phyloP scores from a whole-genome alignment of 208 protist genomes.

The Trypanosoma grayi region DNA sequence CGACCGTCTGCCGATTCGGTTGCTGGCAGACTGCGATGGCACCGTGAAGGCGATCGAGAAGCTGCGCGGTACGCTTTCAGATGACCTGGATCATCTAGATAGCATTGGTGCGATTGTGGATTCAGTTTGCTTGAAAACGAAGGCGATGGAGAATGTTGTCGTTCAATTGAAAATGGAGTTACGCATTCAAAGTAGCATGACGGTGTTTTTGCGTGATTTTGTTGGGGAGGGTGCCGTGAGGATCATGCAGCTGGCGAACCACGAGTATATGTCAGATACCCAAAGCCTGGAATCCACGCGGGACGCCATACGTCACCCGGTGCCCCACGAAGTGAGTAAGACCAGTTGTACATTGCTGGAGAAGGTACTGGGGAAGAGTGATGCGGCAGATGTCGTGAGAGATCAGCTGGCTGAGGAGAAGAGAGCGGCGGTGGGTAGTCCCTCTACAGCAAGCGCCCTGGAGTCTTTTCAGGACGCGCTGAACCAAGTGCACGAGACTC shows the following conservation, averaged over 20 bases:
- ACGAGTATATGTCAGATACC: neutral
- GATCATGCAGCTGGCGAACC: neutral
- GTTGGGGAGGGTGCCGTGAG: neutral
- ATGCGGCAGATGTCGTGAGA: neutral
- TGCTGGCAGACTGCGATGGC: slow-evolving; percentile 1
- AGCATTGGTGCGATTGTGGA: neutral
- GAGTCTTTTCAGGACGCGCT: slow-evolving; percentile 2
- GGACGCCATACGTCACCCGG: neutral
- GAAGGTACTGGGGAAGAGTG: neutral
- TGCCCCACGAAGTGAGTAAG: neutral
- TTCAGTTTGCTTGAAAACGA: neutral
- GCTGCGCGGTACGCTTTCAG: neutral
- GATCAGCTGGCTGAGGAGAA: neutral
- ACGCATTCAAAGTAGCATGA: too few relatives aligned
- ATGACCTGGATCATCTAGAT: neutral
- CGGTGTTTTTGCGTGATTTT: slow-evolving; percentile 11
- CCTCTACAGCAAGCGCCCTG: slow-evolving; percentile 12
- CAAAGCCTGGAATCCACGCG: neutral
- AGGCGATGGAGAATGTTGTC: neutral
- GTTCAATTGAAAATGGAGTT: too few relatives aligned
- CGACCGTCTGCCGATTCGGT: neutral
- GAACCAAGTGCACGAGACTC: neutral
- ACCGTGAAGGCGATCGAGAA: neutral
- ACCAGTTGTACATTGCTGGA: neutral
- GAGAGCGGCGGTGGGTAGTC: neutral